Conservation (phyloP, 2,329 filamentous ascomycete species). For the Diaporthe batatas region DNA sequence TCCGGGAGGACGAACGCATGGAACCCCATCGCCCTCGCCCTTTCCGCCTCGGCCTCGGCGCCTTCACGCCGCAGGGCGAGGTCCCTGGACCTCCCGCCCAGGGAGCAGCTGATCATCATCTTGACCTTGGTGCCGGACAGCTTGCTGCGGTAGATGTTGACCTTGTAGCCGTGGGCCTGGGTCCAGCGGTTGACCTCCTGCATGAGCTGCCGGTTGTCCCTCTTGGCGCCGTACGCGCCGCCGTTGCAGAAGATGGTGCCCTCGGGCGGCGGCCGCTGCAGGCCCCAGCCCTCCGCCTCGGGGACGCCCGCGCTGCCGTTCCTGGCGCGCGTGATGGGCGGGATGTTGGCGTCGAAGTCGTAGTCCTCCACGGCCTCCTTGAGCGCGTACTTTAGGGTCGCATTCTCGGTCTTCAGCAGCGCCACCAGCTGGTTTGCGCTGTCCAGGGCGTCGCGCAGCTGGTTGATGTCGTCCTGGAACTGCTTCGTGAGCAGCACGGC, state of each 20-base stretch:
- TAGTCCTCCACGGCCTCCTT: constrained; percentile 19
- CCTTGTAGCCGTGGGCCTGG: constrained; percentile 40
- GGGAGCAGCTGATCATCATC: constrained; percentile 37
- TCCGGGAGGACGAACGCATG: constrained; percentile 10
- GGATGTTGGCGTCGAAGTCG: constrained; percentile 30
- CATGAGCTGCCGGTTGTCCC: constrained; percentile 34
- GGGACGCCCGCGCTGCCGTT: constrained; percentile 6
- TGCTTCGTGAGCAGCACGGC: constrained; percentile 39
- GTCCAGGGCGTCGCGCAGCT: constrained; percentile 40
- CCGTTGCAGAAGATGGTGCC: constrained; percentile 41
- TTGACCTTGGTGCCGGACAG: constrained; percentile 42
- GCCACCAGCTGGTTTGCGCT: constrained; percentile 31
- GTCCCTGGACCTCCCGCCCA: constrained; percentile 26
- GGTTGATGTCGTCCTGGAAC: constrained; percentile 41
- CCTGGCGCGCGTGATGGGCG: constrained; percentile 19
- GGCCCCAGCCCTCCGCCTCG: constrained; percentile 19
- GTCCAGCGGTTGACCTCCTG: constrained; percentile 41
- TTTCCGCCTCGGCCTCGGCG: constrained; percentile 30
- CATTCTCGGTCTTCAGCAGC: constrained; percentile 37
- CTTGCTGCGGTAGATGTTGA: constrained; percentile 41
- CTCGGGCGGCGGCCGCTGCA: constrained; percentile 39
- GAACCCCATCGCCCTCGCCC: constrained; percentile 18
- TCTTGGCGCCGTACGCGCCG: constrained; percentile 27
- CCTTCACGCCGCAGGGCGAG: constrained; percentile 1
- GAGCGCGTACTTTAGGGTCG: constrained; percentile 35